phyloP scores from a whole-genome alignment of 2,329 filamentous ascomycete genomes.

The Mariannaea sp. region DNA sequence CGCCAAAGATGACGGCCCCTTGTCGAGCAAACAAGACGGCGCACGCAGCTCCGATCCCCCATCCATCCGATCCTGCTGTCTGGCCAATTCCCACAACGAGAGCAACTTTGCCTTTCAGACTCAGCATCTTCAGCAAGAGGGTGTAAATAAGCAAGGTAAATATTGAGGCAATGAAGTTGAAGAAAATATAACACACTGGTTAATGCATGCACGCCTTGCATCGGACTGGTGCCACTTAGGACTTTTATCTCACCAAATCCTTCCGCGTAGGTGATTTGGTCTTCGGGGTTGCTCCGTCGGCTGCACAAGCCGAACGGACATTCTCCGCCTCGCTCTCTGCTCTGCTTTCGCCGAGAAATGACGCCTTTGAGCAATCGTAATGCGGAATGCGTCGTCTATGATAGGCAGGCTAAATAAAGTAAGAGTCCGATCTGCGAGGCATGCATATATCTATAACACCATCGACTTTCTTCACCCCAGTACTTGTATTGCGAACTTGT shows the following conservation, averaged over 20 bases:
- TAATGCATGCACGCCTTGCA: too few relatives aligned
- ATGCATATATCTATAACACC: too few relatives aligned
- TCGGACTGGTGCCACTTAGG: not conserved
- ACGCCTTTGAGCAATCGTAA: slow-evolving; percentile 25
- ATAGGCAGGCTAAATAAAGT: slow-evolving; percentile 25
- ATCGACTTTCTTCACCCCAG: too few relatives aligned
- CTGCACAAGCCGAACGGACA: slow-evolving; percentile 25
- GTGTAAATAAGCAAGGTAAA: not conserved
- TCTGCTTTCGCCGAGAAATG: slow-evolving; percentile 12
- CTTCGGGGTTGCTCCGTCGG: slow-evolving; percentile 22
- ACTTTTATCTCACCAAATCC: not conserved
- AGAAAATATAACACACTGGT: too few relatives aligned
- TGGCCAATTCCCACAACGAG: slow-evolving; percentile 54
- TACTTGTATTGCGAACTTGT: too few relatives aligned
- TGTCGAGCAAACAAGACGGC: slow-evolving; percentile 53
- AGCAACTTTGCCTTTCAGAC: slow-evolving; percentile 50
- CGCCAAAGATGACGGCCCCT: slow-evolving; percentile 56
- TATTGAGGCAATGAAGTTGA: too few relatives aligned
- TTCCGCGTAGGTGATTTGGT: too few relatives aligned
- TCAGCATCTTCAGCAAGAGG: slow-evolving; percentile 43
- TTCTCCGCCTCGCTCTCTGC: slow-evolving; percentile 18
- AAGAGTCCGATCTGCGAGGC: too few relatives aligned
- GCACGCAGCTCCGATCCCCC: slow-evolving; percentile 57
- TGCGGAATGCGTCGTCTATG: slow-evolving; percentile 32
- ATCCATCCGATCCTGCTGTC: slow-evolving; percentile 49